These are phyloP conservation scores for Fusarium equiseti DNA, from an alignment of 2,329 filamentous ascomycete species.

Conservation along the genomic window DNA sequence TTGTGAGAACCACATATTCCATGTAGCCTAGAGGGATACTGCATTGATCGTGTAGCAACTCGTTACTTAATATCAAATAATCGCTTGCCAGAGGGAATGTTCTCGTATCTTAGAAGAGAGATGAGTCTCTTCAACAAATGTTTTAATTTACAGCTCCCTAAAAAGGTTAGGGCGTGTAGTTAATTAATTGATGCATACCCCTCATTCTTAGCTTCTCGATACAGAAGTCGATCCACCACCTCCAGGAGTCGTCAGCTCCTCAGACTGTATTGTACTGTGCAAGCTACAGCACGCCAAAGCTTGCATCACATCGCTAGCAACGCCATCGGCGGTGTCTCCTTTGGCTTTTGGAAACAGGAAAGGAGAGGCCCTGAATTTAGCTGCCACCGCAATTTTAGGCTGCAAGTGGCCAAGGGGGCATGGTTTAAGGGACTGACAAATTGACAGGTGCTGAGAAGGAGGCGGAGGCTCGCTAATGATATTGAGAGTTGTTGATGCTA, in stretches of 20 bases:
- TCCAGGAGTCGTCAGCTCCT: constrained; percentile 12
- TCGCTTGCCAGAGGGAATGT: not conserved
- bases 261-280: not conserved
- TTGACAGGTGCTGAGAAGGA: constrained; percentile 2
- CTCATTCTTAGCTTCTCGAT: constrained; percentile 10
- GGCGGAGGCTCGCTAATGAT: constrained; percentile 9
- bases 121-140: constrained; percentile 8
- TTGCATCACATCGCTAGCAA: constrained; percentile 19
- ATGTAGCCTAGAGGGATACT: not conserved
- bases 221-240: not conserved
- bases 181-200: constrained; percentile 31
- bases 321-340: constrained; percentile 26
- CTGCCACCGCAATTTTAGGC: constrained; percentile 46
- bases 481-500: not conserved
- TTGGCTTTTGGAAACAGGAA: constrained; percentile 20
- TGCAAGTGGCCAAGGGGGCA: not conserved
- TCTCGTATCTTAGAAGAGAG: constrained; percentile 16
- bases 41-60: not conserved
- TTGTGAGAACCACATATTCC: not conserved
- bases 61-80: not conserved
- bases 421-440: not conserved
- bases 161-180: constrained; percentile 27
- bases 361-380: constrained; percentile 36
- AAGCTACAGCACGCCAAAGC: constrained; percentile 38
- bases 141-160: constrained; percentile 18